Evolutionary conservation across 106 monocot species (phyloP), one percentile per base, ranked within the genome.

Genomic region (Dendrobium officinale): DNA sequence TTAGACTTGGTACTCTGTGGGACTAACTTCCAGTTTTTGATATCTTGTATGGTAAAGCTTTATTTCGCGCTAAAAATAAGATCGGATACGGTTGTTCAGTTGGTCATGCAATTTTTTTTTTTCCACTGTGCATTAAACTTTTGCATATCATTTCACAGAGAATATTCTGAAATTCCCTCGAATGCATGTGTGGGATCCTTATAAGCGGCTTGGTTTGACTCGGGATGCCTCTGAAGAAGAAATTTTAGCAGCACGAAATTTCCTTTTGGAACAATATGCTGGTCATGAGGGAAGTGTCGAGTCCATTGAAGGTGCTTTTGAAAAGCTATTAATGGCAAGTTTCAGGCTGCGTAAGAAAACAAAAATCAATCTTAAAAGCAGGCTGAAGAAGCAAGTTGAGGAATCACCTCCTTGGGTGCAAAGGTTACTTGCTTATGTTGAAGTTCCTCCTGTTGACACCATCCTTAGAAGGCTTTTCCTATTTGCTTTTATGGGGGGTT

Each of bases 401-500:
- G 97, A 97, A 68, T 94, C 97, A 2, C 97, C 97, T 56, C 86
- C 97, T 73, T 97, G 97, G 97, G 81, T 98, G 8, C 87, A 92
- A 80, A 92, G 79, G 75, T 78, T 98, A 77, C 79, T 98, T n/a
- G 77, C 81, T 47, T 91, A 77, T 84, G 67, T 98, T 19, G 97
- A 98, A 81, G 48, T 92, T 81, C 97, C 97, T 79, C 77, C 90
- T 5, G 48, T 75, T 31, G 94, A 92, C 72, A 81, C 94, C 22
- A 85, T 92, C 47, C 80, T 91, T 22, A 92, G 89, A 84, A 87
- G 97, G 70, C 40, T 92, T 22, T 98, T 94, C 81, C 89, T 98
- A 58, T 98, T 98, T 84, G 94, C 85, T 76, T 98, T 98, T 83
- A 89, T 98, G 88, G 97, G 85, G 3, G 92, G 72, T 59, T 98